These are phyloP conservation scores for Nissolia schottii DNA, from an alignment of 306 rosid genomes.

Conservation along the genomic window DNA sequence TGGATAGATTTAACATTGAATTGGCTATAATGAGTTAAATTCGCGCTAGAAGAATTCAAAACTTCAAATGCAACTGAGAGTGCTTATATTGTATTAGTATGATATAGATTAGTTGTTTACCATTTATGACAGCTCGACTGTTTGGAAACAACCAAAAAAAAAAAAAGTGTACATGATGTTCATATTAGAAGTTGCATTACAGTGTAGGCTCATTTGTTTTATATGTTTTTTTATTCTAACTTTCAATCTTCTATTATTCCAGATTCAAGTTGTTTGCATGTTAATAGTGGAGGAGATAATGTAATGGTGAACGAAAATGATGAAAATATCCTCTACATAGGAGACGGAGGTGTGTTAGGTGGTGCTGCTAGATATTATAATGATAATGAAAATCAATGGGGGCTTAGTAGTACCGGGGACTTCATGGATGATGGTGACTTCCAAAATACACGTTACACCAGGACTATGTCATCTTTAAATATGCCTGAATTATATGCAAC, in stretches of 20 bases:
- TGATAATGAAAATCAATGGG: conserved; percentile 31
- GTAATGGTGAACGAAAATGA: conserved; percentile 29
- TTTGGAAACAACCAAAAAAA: neutral
- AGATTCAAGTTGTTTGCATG: conserved; percentile 72
- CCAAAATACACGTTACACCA: conserved; percentile 30
- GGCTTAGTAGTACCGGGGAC: conserved; percentile 52
- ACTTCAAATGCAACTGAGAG: neutral
- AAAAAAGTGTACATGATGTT: neutral
- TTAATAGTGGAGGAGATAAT: conserved; percentile 62
- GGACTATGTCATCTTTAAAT: conserved; percentile 21
- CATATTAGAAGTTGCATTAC: conserved; percentile 5
- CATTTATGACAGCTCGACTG: neutral
- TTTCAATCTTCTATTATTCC: conserved; percentile 20
- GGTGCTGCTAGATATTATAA: conserved; percentile 43
- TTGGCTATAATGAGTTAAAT: neutral
- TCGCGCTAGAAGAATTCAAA: neutral
- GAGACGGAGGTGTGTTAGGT: conserved; percentile 42
- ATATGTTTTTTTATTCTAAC: conserved; percentile 6
- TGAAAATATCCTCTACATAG: conserved; percentile 29
- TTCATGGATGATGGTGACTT: conserved; percentile 33
- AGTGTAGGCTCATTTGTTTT: neutral
- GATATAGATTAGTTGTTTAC: too few relatives aligned
- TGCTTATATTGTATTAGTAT: neutral
- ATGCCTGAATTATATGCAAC: conserved; percentile 38
- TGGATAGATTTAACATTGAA: neutral